Conservation (phyloP, 306 rosid species). For the Gleditsia sinensis region DNA sequence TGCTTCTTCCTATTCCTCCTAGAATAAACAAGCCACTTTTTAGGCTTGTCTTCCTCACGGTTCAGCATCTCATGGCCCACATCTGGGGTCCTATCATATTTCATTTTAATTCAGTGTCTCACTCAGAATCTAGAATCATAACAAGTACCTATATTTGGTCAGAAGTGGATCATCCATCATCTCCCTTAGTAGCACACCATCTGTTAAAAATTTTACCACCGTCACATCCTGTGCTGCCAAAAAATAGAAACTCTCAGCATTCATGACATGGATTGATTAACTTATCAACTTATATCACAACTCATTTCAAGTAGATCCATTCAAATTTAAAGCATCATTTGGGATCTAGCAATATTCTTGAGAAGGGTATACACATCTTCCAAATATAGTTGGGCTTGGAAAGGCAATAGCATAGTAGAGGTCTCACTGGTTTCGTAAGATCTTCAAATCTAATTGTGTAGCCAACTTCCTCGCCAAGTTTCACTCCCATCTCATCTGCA, state of each 20-base stretch:
- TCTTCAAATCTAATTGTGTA: constrained; percentile 95
- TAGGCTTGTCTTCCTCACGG: too few species aligned
- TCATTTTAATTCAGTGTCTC: background rate
- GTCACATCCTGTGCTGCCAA: constrained; percentile 85
- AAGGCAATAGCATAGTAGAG: background rate
- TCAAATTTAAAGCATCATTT: background rate
- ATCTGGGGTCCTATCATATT: too few species aligned
- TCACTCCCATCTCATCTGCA: constrained; percentile 92
- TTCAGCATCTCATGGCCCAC: too few species aligned
- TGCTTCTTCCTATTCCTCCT: too few species aligned
- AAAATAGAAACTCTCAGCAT: constrained; percentile 39
- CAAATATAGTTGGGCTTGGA: background rate
- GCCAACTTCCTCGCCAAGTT: constrained; percentile 93
- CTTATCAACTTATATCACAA: background rate
- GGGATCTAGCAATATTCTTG: background rate
- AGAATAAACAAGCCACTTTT: too few species aligned
- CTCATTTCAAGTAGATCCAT: background rate
- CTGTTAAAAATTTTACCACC: constrained; percentile 81
- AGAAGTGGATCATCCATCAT: constrained; percentile 99
- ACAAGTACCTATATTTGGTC: constrained; percentile 84
- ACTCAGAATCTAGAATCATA: background rate
- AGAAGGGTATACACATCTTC: background rate
- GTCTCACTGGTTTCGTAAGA: constrained; percentile 65
- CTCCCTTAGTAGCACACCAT: constrained; percentile 88
- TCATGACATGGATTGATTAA: constrained; percentile 13